Base-by-base conservation (phyloP, 371 early-diverging fungal genomes). In the Actinomucor elegans region DNA sequence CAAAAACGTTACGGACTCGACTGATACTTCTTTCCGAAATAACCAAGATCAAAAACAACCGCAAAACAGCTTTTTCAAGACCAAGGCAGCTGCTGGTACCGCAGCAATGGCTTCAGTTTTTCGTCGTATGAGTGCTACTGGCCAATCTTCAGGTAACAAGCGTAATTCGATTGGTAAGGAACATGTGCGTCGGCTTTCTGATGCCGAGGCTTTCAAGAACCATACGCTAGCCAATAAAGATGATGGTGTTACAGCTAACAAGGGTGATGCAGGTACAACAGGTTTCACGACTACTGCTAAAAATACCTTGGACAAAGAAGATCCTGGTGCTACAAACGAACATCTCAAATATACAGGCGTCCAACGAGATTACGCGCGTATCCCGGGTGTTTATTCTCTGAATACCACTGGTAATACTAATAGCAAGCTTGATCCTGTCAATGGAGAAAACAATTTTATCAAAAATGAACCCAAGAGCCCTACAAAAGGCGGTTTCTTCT, bases 161-260 rank as follows among this genome's bases (percentile, higher is more conserved):
- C 27, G 27, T 26, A 27, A 27, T 1, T 31, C 31, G 5, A 31
- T 31, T 31, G n/a, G n/a, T n/a, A n/a, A n/a, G n/a, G n/a, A n/a
- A n/a, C 31, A 31, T 7, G 43, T 10, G 4, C 48, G 48, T 34
- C 48, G 48, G 5, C 4, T 55, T n/a, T 55, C 56, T 41, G 56
- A 38, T 27, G 56, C 56, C 1, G 56, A 55, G 12, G 35, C 47
- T 26, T 55, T 35, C 15, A 55, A 55, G 32, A 48, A 41, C 5
- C 42, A 41, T 27, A 21, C 48, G 6, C 15, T 42, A 7, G 27
- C 42, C 7, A 14, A 24, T n/a, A 26, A 24, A 3, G 26, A 4
- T 18, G 31, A 20, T 20, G 24, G 21, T 15, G 17, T 26, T 5
- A 28, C 28, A 20, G 38, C 17, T 6, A 34, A 8, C 11, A 11